phyloP scores from a whole-genome alignment of 2,329 filamentous ascomycete genomes.

The Paraconiothyrium brasiliense region DNA sequence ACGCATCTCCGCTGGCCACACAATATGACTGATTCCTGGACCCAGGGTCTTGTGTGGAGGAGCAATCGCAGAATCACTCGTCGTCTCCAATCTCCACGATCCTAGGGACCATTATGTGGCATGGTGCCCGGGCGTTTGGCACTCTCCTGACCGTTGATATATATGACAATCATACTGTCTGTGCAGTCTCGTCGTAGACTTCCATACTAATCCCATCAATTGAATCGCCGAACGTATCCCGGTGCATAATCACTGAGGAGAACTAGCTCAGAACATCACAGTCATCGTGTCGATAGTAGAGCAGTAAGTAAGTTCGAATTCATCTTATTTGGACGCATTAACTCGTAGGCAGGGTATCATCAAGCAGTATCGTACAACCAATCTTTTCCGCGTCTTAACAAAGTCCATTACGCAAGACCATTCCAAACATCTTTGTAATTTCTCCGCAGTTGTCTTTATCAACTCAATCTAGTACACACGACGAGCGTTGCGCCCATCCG shows the following conservation, averaged over 20 bases:
- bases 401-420: constrained; percentile 5
- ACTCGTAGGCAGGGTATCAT: constrained; percentile 25
- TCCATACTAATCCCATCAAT: no score
- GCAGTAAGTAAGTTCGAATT: background rate
- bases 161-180: no score
- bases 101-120: no score
- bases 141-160: no score
- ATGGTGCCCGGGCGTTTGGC: no score
- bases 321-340: constrained; percentile 6
- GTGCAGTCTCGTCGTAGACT: no score
- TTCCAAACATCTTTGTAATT: background rate
- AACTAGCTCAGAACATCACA: background rate
- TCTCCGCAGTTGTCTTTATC: background rate
- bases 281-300: background rate
- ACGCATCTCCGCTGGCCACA: no score
- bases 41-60: no score
- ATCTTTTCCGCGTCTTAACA: background rate
- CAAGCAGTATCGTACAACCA: constrained; percentile 13
- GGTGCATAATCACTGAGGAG: background rate
- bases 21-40: no score
- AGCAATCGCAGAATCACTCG: no score
- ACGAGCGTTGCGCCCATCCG: constrained; percentile 69
- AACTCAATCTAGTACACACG: constrained; percentile 33
- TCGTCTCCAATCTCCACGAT: no score
- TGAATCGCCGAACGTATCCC: no score